Evolutionary conservation across 305 asterid species (phyloP).

Genomic region (Fraxinus sp.): DNA sequence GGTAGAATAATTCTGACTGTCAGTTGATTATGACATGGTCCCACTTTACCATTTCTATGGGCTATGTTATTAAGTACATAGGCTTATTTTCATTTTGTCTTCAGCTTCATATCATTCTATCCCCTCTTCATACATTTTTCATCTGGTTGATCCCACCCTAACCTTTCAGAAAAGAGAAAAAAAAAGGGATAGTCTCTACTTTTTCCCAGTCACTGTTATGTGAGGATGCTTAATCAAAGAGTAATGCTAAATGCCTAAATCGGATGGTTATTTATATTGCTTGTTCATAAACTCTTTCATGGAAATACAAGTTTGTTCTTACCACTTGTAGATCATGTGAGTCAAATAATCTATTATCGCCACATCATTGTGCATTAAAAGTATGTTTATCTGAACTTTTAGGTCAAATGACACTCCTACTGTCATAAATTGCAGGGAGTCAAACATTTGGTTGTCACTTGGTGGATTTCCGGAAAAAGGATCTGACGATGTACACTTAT

Average conservation of each 20-base stretch:
- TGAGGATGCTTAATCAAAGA: not conserved
- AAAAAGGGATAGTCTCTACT: not conserved
- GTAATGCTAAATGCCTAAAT: not conserved
- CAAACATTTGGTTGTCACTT: constrained; percentile 82
- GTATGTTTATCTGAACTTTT: not conserved
- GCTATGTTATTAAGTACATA: not conserved
- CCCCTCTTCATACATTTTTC: not conserved
- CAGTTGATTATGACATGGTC: not conserved
- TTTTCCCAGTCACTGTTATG: constrained; percentile 6
- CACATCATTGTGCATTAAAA: not conserved
- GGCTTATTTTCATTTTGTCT: not conserved
- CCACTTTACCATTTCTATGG: not conserved
- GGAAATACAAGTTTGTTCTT: not conserved
- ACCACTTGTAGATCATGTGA: not conserved
- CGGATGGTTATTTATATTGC: constrained; percentile 1
- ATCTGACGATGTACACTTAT: constrained; percentile 62
- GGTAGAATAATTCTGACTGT: constrained; percentile 29
- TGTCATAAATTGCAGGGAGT: constrained; percentile 48
- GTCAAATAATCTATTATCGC: not conserved
- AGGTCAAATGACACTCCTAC: constrained; percentile 19
- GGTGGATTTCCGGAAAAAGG: constrained; percentile 94
- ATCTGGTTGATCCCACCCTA: not conserved
- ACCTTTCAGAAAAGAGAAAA: not conserved
- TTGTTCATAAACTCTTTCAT: not conserved
- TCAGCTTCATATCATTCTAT: not conserved